Percentiles rank a stretch among this genome's conserved stretches.
These are phyloP conservation scores for Panus rudis DNA, from an alignment of 768 basidiomycete species.

Conservation along the genomic window DNA sequence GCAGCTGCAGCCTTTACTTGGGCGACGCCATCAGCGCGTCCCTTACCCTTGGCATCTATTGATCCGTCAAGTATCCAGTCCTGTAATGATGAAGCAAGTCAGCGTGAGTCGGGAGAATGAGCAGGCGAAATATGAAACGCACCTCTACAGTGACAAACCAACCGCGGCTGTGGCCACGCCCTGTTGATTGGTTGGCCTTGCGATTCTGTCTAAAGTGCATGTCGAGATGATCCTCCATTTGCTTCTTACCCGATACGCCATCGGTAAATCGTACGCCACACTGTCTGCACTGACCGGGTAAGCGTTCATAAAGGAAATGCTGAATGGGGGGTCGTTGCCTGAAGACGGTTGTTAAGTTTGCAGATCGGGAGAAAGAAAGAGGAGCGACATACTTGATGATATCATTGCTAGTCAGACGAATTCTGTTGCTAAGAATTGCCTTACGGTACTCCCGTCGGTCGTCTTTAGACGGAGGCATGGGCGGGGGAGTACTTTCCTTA, in stretches of 20 bases:
- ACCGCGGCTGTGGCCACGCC: constrained; percentile 81
- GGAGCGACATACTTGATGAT: constrained; percentile 52
- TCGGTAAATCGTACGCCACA: constrained; percentile 87
- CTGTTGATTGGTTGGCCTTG: constrained; percentile 68
- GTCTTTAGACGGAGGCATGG: constrained; percentile 33
- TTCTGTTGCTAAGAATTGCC: constrained; percentile 48
- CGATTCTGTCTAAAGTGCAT: constrained; percentile 95
- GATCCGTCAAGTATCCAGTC: constrained; percentile 80
- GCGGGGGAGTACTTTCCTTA: constrained; percentile 26
- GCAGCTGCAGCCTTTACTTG: constrained; percentile 45
- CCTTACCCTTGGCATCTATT: constrained; percentile 61
- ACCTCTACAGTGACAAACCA: constrained; percentile 87
- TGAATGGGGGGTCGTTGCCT: constrained; percentile 57
- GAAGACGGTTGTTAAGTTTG: background rate
- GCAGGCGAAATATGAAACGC: constrained; percentile 22
- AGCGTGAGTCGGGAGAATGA: constrained; percentile 10
- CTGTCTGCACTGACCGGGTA: constrained; percentile 85
- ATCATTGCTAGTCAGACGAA: constrained; percentile 62
- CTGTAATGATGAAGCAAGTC: constrained; percentile 33
- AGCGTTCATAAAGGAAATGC: constrained; percentile 65
- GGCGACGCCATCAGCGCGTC: constrained; percentile 44
- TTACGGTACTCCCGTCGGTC: constrained; percentile 52
- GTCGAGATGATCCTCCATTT: constrained; percentile 84
- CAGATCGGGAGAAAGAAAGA: background rate
- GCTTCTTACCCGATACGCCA: constrained; percentile 60